Evolutionary conservation across 2,329 filamentous ascomycete genomes (phyloP), one percentile per base, ranked within the genome.

Genomic region (Hymenoscyphus fraxineus): DNA sequence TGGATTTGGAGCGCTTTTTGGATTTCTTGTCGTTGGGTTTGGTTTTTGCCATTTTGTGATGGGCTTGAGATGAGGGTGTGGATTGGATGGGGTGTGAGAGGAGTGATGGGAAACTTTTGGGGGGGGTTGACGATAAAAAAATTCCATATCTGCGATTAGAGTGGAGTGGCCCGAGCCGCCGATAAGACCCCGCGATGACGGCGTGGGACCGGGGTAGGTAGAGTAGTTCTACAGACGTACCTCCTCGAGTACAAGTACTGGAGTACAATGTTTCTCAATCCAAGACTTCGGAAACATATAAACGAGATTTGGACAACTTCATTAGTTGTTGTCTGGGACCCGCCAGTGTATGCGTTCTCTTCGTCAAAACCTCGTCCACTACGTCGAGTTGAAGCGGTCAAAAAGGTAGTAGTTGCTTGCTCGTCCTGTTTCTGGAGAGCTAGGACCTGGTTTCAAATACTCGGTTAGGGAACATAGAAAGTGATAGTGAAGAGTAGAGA

Each of bases 1-100:
- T 44, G 19, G 68, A 66, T 59, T 73, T 75, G 32, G 72, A 70
- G 54, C 68, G 67, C 63, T 72, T 73, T 51, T 68, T 72, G 9
- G 68, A 60, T 56, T 74, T 75, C 65, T 73, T 74, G 19, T 72
- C 69, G 12, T 63, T 70, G 22, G 74, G 73, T 62, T 75, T 75
- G 13, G 72, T 74, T 67, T 76, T 76, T 40, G 74, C 74, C 74
- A 76, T 76, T 60, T 68, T 19, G 47, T 38, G 10, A 39, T 3
- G 19, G 22, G 44, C 58, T 68, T n/a, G 47, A 40, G 12, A 44
- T 3, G 19, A 51, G 44, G 41, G 15, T 44, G 40, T 16, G 40
- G 40, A n/a, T 6, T 44, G 10, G 44, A 47, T n/a, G 6, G 2
- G 3, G 6, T 19, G 19, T 27, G 44, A 51, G 7, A n/a, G 44